phyloP scores from a whole-genome alignment of 2,329 filamentous ascomycete species.

The Botrytis sinoallii region DNA sequence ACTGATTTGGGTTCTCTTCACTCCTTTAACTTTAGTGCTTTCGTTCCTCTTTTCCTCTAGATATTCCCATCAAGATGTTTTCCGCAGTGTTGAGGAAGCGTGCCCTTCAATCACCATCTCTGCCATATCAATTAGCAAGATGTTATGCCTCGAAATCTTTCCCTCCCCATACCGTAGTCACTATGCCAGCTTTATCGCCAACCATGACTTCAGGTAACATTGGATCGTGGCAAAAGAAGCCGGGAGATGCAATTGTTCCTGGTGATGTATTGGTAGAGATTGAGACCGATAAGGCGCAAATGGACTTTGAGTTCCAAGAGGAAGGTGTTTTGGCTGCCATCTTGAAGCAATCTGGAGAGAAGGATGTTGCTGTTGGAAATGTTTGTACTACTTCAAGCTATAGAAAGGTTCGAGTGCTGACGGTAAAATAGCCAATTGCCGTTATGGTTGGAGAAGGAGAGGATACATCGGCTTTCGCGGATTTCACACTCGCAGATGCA shows the following conservation, averaged over 20 bases:
- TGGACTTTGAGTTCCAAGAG: constrained; percentile 99
- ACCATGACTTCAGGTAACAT: constrained; percentile 98
- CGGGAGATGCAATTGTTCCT: constrained; percentile 79
- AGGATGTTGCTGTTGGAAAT: constrained; percentile 90
- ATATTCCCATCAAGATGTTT: constrained; percentile 50
- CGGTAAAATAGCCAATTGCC: constrained; percentile 76
- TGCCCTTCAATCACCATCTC: constrained; percentile 49
- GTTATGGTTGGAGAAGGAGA: constrained; percentile 88
- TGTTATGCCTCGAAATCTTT: constrained; percentile 67
- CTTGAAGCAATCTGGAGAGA: constrained; percentile 86
- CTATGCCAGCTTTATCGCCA: constrained; percentile 96
- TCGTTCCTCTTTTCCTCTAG: constrained; percentile 21
- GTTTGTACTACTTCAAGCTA: constrained; percentile 57
- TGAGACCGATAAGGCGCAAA: constrained; percentile 99
- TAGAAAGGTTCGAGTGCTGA: constrained; percentile 27
- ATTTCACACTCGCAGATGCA: constrained; percentile 84
- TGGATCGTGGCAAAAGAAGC: constrained; percentile 96
- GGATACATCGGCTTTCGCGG: constrained; percentile 84
- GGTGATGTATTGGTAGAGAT: constrained; percentile 97
- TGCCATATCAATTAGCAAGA: constrained; percentile 56
- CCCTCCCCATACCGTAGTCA: constrained; percentile 91
- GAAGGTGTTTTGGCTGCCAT: constrained; percentile 95
- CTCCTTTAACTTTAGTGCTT: constrained; percentile 24
- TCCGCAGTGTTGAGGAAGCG: constrained; percentile 62
- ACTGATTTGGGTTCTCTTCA: constrained; percentile 21